Evolutionary conservation across 805 yeast species (phyloP), one percentile per base, ranked within the genome.

Genomic region (Brettanomyces sp.): DNA sequence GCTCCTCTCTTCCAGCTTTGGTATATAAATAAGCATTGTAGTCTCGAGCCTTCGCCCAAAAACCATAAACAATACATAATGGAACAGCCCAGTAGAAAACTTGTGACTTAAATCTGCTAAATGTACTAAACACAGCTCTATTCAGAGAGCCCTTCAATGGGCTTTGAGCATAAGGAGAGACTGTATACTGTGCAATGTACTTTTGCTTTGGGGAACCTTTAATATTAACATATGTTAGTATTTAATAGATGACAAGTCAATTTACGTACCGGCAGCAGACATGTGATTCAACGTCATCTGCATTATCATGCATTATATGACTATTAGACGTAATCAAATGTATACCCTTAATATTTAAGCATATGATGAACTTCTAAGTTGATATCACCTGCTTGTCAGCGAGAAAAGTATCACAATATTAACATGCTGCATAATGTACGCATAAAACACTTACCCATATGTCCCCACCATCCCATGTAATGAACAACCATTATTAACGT

Each of bases 401-500:
- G 11, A 7, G 11, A 28, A 28, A 28, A 28, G 11, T 28, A 28
- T 28, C 7, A 7, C 32, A 28, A 28, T 28, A 9, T 28, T 9
- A 28, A 7, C 32, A 28, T 18, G 18, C 18, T 18, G 18, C 18
- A 18, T 14, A 39, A 14, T 39, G 14, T 11, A 39, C 21, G 28
- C 28, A 24, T 33, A 7, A 44, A 25, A 28, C 30, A 66, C 72
- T 49, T 64, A 63, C 95, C 95, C 64, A 89, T 69, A 72, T 74
- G 68, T 64, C 97, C 97, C 97, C 97, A 89, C 96, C 96, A 89
- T 58, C 97, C 97, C 91, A 86, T 82, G 63, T 84, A 89, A 62
- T 88, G 81, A 32, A 43, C 34, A 21, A 33, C 30, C 32, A 25
- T 28, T 30, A 37, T 32, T 8, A 28, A 39, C n/a, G 5, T n/a